These are phyloP conservation scores for Ramalina intermedia DNA, from an alignment of 495 filamentous ascomycete genomes.

Conservation along the genomic window DNA sequence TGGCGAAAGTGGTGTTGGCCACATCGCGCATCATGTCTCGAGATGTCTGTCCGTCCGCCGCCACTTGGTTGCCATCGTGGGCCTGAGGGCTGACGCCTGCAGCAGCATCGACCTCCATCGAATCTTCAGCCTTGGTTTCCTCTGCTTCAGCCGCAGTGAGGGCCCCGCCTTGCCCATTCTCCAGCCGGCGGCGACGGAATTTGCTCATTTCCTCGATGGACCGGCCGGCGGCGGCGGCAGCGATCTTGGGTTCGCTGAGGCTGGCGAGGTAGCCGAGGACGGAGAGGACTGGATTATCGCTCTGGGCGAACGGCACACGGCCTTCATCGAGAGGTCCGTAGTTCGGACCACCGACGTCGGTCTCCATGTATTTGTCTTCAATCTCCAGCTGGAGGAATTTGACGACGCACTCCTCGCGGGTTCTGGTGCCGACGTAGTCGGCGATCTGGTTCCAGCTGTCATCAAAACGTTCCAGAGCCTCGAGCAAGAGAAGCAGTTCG, in stretches of 20 bases:
- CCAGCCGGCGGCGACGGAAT: conserved; percentile 56
- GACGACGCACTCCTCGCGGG: conserved; percentile 89
- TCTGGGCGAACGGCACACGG: conserved; percentile 69
- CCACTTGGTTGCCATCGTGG: conserved; percentile 5
- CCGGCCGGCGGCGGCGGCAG: conserved; percentile 74
- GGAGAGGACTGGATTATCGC: conserved; percentile 89
- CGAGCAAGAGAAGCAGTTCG: conserved; percentile 70
- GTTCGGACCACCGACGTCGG: conserved; percentile 46
- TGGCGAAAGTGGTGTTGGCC: conserved; percentile 66
- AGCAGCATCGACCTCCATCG: conserved; percentile 49
- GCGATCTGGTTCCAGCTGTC: conserved; percentile 91
- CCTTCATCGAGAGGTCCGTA: conserved; percentile 52
- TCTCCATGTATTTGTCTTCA: conserved; percentile 76
- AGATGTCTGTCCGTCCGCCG: conserved; percentile 8
- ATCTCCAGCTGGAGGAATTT: conserved; percentile 89
- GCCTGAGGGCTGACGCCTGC: conserved; percentile 7
- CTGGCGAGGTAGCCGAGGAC: conserved; percentile 85
- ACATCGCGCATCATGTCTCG: conserved; percentile 19
- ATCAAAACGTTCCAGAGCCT: conserved; percentile 79
- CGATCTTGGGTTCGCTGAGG: conserved; percentile 73
- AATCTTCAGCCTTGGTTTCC: conserved; percentile 47
- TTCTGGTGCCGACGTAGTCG: conserved; percentile 78
- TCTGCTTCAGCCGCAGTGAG: conserved; percentile 32
- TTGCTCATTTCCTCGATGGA: conserved; percentile 73
- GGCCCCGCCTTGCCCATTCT: conserved; percentile 33